Evolutionary conservation across 2,329 filamentous ascomycete species (phyloP).

Genomic region (Stachybotrys chartarum): DNA sequence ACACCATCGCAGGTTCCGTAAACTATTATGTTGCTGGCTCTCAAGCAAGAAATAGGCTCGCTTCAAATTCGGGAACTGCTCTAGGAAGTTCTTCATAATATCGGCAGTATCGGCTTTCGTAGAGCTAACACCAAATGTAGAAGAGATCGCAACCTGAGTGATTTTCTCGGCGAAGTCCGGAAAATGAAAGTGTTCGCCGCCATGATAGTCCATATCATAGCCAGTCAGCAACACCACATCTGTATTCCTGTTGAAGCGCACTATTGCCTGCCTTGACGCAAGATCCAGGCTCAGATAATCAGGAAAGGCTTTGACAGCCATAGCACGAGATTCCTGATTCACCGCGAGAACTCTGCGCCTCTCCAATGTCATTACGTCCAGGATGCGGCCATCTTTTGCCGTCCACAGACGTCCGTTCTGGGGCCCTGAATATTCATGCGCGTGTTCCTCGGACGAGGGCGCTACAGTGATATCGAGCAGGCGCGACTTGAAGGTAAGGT

Average conservation of each 20-base stretch:
- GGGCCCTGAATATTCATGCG: background rate
- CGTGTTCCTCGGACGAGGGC: background rate
- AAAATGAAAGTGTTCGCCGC: background rate
- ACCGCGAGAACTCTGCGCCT: background rate
- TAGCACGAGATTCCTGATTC: slow-evolving; percentile 4
- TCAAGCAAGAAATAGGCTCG: background rate
- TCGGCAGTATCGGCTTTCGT: background rate
- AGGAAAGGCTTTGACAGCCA: slow-evolving; percentile 2
- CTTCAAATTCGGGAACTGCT: slow-evolving; percentile 2
- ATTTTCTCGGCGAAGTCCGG: background rate
- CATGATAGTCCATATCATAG: background rate
- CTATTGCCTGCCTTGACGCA: background rate
- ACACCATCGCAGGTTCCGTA: slow-evolving; percentile 1
- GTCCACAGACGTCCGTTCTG: background rate
- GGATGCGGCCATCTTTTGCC: background rate
- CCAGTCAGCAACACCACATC: slow-evolving; percentile 3
- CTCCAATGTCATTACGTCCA: background rate
- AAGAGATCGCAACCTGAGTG: background rate
- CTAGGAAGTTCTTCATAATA: background rate
- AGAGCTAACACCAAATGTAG: background rate
- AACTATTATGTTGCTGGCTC: background rate
- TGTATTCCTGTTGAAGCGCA: slow-evolving; percentile 3
- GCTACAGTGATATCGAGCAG: background rate
- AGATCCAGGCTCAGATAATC: slow-evolving; percentile 2
- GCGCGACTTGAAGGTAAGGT: slow-evolving; percentile 14